Evolutionary conservation across 306 rosid species (phyloP).

Genomic region (Albizia julibrissin): DNA sequence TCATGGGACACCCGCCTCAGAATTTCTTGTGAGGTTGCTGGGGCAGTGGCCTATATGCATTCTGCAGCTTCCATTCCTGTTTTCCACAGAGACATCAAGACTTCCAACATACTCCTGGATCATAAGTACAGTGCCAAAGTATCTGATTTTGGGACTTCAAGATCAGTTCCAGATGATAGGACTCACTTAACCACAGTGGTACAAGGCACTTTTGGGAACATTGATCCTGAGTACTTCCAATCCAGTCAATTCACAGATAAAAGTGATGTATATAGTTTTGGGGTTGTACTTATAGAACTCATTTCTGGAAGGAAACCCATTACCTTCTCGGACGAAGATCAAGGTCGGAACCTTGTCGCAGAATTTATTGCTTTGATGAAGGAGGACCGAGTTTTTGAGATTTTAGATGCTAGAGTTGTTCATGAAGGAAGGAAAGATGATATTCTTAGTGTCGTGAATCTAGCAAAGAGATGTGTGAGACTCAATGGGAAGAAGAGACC

Average conservation of each 20-base stretch:
- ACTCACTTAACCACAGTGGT: not conserved
- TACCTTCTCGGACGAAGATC: not conserved
- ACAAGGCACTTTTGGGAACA: not conserved
- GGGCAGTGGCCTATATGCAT: not conserved
- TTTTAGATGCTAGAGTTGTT: not conserved
- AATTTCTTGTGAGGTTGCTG: not conserved
- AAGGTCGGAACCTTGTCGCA: not conserved
- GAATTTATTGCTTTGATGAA: not conserved
- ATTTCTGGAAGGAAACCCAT: not conserved
- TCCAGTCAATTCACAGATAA: not conserved
- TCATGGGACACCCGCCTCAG: not conserved
- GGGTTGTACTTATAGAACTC: not conserved
- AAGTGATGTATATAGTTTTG: not conserved
- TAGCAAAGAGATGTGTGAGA: not conserved
- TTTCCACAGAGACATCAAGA: not conserved
- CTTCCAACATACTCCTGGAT: constrained; percentile 2
- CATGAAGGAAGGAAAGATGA: not conserved
- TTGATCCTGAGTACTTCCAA: not conserved
- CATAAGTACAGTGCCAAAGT: not conserved
- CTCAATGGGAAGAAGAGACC: constrained; percentile 5
- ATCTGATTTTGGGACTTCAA: not conserved
- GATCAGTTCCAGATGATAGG: not conserved
- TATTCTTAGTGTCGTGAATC: not conserved
- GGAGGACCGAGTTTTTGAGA: not conserved
- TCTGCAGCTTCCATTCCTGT: not conserved